Evolutionary conservation across 441 rosid species (phyloP), one percentile per base, ranked within the genome.

Genomic region (Aquilaria agallochum): DNA sequence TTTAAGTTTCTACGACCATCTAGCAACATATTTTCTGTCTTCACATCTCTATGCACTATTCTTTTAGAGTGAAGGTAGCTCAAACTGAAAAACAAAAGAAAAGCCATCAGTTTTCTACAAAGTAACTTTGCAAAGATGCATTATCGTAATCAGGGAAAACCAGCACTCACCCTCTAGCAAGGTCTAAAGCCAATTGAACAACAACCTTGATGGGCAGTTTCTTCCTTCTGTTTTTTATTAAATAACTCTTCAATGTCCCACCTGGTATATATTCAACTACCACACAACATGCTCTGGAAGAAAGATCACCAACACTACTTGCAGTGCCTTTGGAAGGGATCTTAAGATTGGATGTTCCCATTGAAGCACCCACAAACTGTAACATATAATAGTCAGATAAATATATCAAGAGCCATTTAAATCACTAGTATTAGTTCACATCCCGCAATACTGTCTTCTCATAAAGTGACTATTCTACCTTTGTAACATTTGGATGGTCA

Each of bases 401-500:
- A 51, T 51, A 53, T 48, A 8, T 44, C 62, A 56, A 60, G 27
- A 30, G 58, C 6, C 20, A 31, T 13, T 4, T 40, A 40, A 40
- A 2, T 30, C 53, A 62, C 13, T 11, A 42, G 15, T 47, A 40
- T 6, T 1, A 40, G 45, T 40, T 40, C 45, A 20, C 27, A 53
- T 58, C 49, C 57, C 62, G 54, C 2, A 54, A 34, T 6, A 20
- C 27, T 20, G 27, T 20, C 27, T 20, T 20, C 27, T 20, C 27
- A 20, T 20, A 20, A 20, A 20, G 45, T 40, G 5, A 40, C 5
- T 6, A 7, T 40, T 7, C 10, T 65, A 82, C 94, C 84, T 82
- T 87, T 11, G 94, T 84, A 47, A 87, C 90, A 64, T 87, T 87
- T 49, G 85, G 87, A 71, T 87, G 88, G 79, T 87, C 83, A 63